These are phyloP conservation scores for Fusarium annulatum DNA, from an alignment of 2,329 filamentous ascomycete genomes.

Conservation along the genomic window DNA sequence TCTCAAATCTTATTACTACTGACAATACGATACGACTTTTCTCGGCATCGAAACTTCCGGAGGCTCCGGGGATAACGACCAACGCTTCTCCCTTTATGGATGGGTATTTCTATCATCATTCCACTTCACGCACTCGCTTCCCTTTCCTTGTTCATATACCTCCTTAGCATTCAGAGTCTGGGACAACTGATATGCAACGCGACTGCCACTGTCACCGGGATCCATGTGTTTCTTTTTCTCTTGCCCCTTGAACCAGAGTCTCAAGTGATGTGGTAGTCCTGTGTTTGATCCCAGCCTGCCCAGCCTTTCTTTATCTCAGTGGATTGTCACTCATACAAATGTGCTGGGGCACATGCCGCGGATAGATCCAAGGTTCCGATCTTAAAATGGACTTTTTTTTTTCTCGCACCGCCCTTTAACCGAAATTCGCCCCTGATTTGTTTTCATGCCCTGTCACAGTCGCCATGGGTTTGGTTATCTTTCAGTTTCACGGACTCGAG, in stretches of 20 bases:
- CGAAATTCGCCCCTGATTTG: conserved; percentile 24
- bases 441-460: conserved; percentile 13
- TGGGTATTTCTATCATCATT: conserved; percentile 2
- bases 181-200: neutral
- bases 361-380: conserved; percentile 34
- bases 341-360: conserved; percentile 22
- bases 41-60: conserved; percentile 10
- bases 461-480: conserved; percentile 25
- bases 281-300: conserved; percentile 1
- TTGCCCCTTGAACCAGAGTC: neutral
- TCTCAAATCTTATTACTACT: conserved; percentile 10
- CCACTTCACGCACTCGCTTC: conserved; percentile 5
- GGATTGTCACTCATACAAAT: conserved; percentile 10
- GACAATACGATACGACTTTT: conserved; percentile 9
- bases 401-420: conserved; percentile 19
- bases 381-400: neutral
- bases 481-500: conserved; percentile 7
- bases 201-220: neutral
- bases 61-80: conserved; percentile 2
- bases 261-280: conserved; percentile 11
- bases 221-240: conserved; percentile 1
- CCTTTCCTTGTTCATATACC: neutral
- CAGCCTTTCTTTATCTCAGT: conserved; percentile 5
- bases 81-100: conserved; percentile 15
- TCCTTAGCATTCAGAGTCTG: neutral